Evolutionary conservation across 1,284 basidiomycete genomes (phyloP), one percentile per base, ranked within the genome.

Genomic region (Cutaneotrichosporon sp.): DNA sequence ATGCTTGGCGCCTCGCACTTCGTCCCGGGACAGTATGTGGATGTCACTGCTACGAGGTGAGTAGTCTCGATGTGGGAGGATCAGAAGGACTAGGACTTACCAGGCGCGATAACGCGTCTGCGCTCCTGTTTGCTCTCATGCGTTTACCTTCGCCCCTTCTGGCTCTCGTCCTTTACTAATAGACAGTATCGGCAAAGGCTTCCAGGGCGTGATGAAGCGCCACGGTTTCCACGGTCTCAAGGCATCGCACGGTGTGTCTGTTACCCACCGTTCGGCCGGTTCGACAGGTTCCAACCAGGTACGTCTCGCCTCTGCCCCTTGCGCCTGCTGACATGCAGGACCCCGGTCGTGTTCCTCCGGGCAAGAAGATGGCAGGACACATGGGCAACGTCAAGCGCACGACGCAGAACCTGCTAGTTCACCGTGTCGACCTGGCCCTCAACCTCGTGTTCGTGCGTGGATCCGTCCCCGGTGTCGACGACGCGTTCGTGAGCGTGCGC

Each of bases 351-450:
- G 81, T 97, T 14, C 90, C 89, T 79, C 93, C 93, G 16, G 94
- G 94, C 37, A 97, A 93, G 78, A 97, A 97, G 79, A 98, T 97
- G 94, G 85, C 94, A 9, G 96, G 94, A 42, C 85, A 87, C 42
- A 86, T 97, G 81, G 96, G 96, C 50, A 86, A 84, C 55, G 80
- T 83, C 61, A 85, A 86, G 39, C 83, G 83, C 16, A 97, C 93
- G 10, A 81, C 83, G 11, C 91, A 94, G 71, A 98, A 97, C 71
- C 82, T 97, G 26, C 77, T 85, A 2, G 90, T 97, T 31, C 82
- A 94, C 54, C 87, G 91, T 27, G 81, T 98, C 54, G 94, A 98
- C 77, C 83, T 83, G 17, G 77, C 79, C 14, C 82, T 94, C 49
- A 86, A 96, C 74, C 81, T 97, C 44, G 79, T 99, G 55, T 97